phyloP scores from a whole-genome alignment of 257 asterid species.

The Solanum acaule region DNA sequence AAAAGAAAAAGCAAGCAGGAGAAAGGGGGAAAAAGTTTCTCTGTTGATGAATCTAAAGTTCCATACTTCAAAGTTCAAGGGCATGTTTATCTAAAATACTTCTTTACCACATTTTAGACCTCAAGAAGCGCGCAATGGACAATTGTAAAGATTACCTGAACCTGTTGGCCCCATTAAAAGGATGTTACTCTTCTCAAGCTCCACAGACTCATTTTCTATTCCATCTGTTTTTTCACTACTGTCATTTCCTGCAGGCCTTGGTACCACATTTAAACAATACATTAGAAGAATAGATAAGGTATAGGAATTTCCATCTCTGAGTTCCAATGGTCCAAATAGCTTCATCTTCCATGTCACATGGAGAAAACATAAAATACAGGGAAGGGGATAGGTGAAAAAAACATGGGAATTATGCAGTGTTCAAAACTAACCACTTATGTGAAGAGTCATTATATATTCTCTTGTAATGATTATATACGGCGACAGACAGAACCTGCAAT shows the following conservation, averaged over 20 bases:
- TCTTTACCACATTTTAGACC: not conserved
- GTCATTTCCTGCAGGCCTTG: constrained; percentile 69
- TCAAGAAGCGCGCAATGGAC: not conserved
- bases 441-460: constrained; percentile 73
- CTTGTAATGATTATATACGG: constrained; percentile 98
- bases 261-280: constrained; percentile 22
- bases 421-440: constrained; percentile 61
- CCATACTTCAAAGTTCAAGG: not conserved
- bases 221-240: constrained; percentile 41
- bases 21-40: not conserved
- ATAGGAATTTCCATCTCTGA: not conserved
- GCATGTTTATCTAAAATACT: not conserved
- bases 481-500: constrained; percentile 90
- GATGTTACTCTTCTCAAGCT: constrained; percentile 97
- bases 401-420: not conserved
- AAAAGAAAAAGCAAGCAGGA: not conserved
- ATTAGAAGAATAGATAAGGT: not conserved
- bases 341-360: not conserved
- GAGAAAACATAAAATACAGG: not conserved
- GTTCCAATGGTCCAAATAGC: not conserved
- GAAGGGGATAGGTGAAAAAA: not conserved
- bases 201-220: constrained; percentile 61
- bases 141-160: constrained; percentile 67
- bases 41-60: not conserved
- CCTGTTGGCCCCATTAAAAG: constrained; percentile 99